Evolutionary conservation across 1,284 basidiomycete genomes (phyloP).

Genomic region (Mycena citricolor): DNA sequence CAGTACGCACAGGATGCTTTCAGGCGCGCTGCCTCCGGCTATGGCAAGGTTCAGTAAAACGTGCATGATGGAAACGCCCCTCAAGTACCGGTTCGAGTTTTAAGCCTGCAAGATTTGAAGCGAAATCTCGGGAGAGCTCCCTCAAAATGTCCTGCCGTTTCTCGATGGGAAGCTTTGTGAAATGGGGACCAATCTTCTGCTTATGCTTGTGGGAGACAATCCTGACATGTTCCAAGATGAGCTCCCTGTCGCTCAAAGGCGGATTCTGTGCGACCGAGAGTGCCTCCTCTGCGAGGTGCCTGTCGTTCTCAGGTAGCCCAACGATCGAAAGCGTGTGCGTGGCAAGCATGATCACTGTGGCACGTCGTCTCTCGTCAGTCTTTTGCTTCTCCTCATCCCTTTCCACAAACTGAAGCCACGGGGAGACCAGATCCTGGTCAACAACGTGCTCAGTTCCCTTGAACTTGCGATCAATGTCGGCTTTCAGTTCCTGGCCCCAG

Average conservation of each 20-base stretch:
- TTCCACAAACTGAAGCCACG: conserved; percentile 32
- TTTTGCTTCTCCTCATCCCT: conserved; percentile 21
- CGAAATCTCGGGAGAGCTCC: conserved; percentile 23
- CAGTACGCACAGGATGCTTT: conserved; percentile 55
- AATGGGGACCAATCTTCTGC: conserved; percentile 22
- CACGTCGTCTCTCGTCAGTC: conserved; percentile 26
- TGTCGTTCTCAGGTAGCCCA: conserved; percentile 1
- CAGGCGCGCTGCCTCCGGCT: conserved; percentile 36
- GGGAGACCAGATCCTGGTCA: conserved; percentile 37
- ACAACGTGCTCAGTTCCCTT: conserved; percentile 16
- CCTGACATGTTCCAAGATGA: conserved; percentile 33
- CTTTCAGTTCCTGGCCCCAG: conserved; percentile 16
- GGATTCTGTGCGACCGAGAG: conserved; percentile 9
- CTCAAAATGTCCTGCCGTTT: conserved; percentile 28
- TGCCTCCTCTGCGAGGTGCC: conserved; percentile 6
- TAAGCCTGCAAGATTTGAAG: conserved; percentile 25
- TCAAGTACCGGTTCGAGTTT: conserved; percentile 21
- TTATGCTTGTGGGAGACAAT: conserved; percentile 29
- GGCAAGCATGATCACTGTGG: conserved; percentile 9
- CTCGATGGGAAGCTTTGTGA: conserved; percentile 22
- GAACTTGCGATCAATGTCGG: conserved; percentile 34
- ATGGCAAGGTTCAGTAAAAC: conserved; percentile 12
- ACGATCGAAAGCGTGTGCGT: background rate
- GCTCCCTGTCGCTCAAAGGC: conserved; percentile 26
- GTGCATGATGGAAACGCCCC: background rate